Conservation (phyloP, 441 rosid genomes). For the Syzygium malaccense region DNA sequence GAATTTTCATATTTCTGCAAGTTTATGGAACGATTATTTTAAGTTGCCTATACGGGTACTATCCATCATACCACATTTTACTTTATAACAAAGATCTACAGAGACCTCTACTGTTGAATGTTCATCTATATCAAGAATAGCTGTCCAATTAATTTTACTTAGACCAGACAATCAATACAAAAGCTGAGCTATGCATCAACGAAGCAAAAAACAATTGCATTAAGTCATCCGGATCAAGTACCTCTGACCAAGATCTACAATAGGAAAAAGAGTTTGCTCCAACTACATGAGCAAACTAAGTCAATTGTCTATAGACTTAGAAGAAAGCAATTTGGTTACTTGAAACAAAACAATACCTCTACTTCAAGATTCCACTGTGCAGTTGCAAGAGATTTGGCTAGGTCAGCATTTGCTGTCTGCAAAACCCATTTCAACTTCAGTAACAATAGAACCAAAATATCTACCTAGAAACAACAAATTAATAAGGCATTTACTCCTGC, state of each 20-base stretch:
- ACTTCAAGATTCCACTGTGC: conserved; percentile 79
- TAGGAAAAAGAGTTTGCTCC: not conserved
- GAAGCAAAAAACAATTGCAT: not conserved
- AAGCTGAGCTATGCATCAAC: not conserved
- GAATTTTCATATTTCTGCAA: not conserved
- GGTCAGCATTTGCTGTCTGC: conserved; percentile 88
- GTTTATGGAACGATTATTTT: not conserved
- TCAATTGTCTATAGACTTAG: not conserved
- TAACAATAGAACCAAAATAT: conserved; percentile 1
- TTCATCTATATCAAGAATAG: not conserved
- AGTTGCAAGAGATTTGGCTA: conserved; percentile 74
- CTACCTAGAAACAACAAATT: not conserved
- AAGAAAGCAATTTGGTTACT: not conserved
- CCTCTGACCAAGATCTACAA: not conserved
- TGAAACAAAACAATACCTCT: conserved; percentile 50
- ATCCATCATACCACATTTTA: not conserved
- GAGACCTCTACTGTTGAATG: not conserved
- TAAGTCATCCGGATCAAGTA: not conserved
- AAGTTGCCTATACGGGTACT: not conserved
- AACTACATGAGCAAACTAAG: not conserved
- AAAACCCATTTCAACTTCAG: conserved; percentile 28
- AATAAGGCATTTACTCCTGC: not conserved
- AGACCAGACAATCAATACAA: not conserved
- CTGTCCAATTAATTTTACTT: not conserved
- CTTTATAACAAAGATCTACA: not conserved